Base-by-base conservation (phyloP, 352 stramenopile species). In the Pilasporangium apinafurcum region DNA sequence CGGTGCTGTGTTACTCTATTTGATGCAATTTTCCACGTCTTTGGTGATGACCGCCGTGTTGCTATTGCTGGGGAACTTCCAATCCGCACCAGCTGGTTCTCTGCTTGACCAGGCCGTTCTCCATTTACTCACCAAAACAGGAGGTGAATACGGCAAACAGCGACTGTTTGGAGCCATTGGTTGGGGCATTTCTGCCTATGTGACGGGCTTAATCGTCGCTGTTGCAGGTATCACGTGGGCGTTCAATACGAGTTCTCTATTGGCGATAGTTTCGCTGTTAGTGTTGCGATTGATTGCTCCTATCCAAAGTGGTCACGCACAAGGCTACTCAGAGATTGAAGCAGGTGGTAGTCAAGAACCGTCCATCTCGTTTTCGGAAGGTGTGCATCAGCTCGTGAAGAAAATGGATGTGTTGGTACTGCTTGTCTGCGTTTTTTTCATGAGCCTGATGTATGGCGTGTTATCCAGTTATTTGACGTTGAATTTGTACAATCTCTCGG, bases 101-200 rank as follows among this genome's bases (percentile, higher is more conserved):
- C 28, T 83, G 40, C 47, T 81, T n/a, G 70, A 83, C 44, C 62
- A 73, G 26, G 64, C 67, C 10, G 59, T 73, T 4, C 61, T 81
- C 40, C 59, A 67, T 22, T 55, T 78, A 36, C 61, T 69, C 16
- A 36, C 45, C 46, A 60, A 65, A 14, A 44, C 64, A 29, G 65
- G 62, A 21, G 67, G 64, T 20, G 70, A 80, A 40, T 83, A 78
- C 32, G 70, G 70, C 31, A 80, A 80, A 50, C 67, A 83, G 48
- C 53, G 70, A 1, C 43, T 83, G 5, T 80, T 76, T 34, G 70
- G 65, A 2, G 65, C 67, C 2, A 59, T 79, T 14, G 71, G 67
- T 10, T 84, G 76, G 41, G 71, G 71, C 13, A 47, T 67, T 13
- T 58, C 58, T 32, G 67, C 67, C 6, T 84, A 81, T 38, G 44